These are phyloP conservation scores for Cyphellophora attinorum DNA, from an alignment of 2,329 filamentous ascomycete species.

Conservation along the genomic window DNA sequence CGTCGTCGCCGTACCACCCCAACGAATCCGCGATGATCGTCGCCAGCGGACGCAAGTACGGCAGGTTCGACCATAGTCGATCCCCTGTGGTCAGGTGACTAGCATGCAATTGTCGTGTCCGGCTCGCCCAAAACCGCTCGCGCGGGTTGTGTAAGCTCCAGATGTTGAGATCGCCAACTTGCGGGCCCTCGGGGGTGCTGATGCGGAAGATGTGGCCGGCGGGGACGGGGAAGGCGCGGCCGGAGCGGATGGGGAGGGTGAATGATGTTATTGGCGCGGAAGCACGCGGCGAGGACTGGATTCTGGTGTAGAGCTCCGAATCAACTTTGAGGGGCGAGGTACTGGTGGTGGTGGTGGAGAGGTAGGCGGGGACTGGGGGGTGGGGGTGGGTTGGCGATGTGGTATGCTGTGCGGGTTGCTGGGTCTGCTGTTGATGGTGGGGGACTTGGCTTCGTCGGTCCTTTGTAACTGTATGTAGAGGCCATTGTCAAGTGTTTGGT, in stretches of 20 bases:
- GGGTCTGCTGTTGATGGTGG: background rate
- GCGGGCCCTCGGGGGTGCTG: conserved; percentile 65
- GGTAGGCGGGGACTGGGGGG: conserved; percentile 20
- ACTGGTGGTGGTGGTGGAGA: conserved; percentile 14
- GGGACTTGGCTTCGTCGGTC: background rate
- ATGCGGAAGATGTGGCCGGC: conserved; percentile 62
- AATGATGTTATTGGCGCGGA: conserved; percentile 36
- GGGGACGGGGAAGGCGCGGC: conserved; percentile 61
- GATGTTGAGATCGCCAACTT: conserved; percentile 73
- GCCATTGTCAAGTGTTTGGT: too few species aligned
- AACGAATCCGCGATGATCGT: conserved; percentile 61
- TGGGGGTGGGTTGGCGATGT: conserved; percentile 1
- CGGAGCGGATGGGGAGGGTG: conserved; percentile 63
- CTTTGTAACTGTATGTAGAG: too few species aligned
- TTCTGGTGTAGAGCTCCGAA: conserved; percentile 15
- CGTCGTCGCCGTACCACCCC: conserved; percentile 46
- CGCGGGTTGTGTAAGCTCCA: conserved; percentile 69
- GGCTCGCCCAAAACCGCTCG: conserved; percentile 72
- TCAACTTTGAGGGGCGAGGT: conserved; percentile 17
- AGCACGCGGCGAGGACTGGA: conserved; percentile 13
- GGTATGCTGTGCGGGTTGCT: background rate
- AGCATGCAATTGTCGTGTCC: conserved; percentile 69
- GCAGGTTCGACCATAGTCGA: conserved; percentile 67
- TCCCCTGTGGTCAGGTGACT: conserved; percentile 64
- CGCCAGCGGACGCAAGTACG: conserved; percentile 64